These are phyloP conservation scores for Mimosa pudica DNA, from an alignment of 306 rosid genomes.

Conservation along the genomic window DNA sequence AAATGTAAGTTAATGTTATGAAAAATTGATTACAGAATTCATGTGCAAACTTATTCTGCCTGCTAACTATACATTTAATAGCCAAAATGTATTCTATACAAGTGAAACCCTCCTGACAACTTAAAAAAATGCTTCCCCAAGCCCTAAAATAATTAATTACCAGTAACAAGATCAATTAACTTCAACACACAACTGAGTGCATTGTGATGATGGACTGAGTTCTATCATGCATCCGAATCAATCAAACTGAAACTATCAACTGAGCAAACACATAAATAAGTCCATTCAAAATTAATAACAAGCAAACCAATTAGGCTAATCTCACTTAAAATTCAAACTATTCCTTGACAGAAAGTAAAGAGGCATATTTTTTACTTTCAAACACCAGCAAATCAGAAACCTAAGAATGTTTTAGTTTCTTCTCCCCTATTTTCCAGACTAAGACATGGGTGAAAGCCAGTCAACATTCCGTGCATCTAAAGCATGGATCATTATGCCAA, in stretches of 20 bases:
- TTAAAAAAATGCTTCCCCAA: conserved; percentile 17
- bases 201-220: background rate
- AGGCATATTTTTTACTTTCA: conserved; percentile 15
- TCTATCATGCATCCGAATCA: background rate
- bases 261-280: conserved; percentile 3
- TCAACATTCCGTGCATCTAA: conserved; percentile 1
- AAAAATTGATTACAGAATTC: conserved; percentile 17
- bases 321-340: background rate
- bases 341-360: conserved; percentile 28
- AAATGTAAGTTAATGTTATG: conserved; percentile 17
- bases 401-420: background rate
- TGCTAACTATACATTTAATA: conserved; percentile 20
- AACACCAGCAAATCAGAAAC: conserved; percentile 21
- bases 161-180: conserved; percentile 26
- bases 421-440: background rate
- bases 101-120: conserved; percentile 20
- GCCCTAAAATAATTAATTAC: conserved; percentile 11
- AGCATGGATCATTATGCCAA: conserved; percentile 6
- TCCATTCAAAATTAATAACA: conserved; percentile 23
- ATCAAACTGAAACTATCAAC: conserved; percentile 17
- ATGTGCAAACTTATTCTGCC: conserved; percentile 29
- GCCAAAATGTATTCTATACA: conserved; percentile 10
- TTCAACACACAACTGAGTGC: background rate
- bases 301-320: conserved; percentile 13
- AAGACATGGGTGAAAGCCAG: background rate